Evolutionary conservation across 1,284 basidiomycete genomes (phyloP).

Genomic region (Ceratobasidium papillatum): DNA sequence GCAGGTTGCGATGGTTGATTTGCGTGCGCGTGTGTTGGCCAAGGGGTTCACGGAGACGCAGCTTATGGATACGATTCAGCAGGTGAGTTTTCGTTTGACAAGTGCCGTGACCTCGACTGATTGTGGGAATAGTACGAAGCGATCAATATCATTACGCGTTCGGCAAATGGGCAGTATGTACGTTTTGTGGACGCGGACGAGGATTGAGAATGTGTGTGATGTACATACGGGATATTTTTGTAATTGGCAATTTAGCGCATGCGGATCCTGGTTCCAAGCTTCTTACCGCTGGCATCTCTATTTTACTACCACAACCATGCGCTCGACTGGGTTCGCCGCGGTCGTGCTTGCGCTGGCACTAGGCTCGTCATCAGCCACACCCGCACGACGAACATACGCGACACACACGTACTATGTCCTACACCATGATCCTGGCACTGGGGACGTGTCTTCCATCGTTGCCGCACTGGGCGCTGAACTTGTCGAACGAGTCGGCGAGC

Average conservation of each 20-base stretch:
- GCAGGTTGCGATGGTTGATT: constrained; percentile 75
- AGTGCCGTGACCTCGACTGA: neutral
- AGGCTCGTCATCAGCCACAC: constrained; percentile 17
- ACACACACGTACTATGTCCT: constrained; percentile 93
- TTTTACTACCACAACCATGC: constrained; percentile 27
- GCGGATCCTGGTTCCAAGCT: constrained; percentile 2
- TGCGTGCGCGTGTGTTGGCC: constrained; percentile 82
- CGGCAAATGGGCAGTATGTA: constrained; percentile 35
- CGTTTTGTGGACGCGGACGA: constrained; percentile 40
- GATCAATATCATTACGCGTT: constrained; percentile 39
- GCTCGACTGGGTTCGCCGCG: constrained; percentile 32
- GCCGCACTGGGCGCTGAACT: constrained; percentile 79
- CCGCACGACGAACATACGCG: constrained; percentile 60
- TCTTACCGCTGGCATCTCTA: constrained; percentile 22
- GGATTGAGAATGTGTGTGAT: constrained; percentile 9
- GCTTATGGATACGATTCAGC: constrained; percentile 81
- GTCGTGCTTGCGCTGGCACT: constrained; percentile 19
- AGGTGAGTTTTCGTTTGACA: constrained; percentile 63
- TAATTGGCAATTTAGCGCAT: constrained; percentile 40
- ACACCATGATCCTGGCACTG: constrained; percentile 69
- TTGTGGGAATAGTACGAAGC: constrained; percentile 17
- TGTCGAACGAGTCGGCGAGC: constrained; percentile 88
- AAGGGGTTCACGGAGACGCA: constrained; percentile 91
- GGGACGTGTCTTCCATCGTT: constrained; percentile 55
- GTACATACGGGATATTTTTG: constrained; percentile 37